A percentile compares a stretch with the other conserved stretches of the same genome.
Conservation (phyloP, 2,329 filamentous ascomycete species). For the Colletotrichum musae region DNA sequence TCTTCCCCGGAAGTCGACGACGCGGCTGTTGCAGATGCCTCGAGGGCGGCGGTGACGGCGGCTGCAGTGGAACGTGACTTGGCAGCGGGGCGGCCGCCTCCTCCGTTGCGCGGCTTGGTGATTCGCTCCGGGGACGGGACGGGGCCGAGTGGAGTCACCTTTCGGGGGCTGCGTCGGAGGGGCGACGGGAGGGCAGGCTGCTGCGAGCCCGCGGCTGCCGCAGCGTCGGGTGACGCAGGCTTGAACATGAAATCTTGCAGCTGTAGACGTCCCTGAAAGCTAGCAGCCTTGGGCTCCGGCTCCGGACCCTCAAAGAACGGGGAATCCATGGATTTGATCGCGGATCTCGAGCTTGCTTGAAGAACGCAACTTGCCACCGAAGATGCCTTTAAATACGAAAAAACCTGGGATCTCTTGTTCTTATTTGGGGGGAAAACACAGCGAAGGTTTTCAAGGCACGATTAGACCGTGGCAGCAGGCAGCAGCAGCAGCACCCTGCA, state of each 20-base stretch:
- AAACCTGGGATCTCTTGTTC: too few relatives aligned
- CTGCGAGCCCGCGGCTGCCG: not conserved
- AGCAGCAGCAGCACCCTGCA: too few relatives aligned
- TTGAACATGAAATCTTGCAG: constrained; percentile 61
- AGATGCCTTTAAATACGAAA: too few relatives aligned
- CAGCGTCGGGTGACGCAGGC: not conserved
- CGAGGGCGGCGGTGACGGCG: constrained; percentile 24
- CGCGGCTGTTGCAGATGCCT: too few relatives aligned
- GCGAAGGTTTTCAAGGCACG: too few relatives aligned
- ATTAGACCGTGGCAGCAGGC: too few relatives aligned
- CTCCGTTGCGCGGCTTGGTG: not conserved
- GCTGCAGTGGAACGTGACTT: constrained; percentile 14
- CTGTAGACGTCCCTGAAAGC: constrained; percentile 60
- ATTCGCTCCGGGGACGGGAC: constrained; percentile 27
- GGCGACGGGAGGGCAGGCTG: constrained; percentile 31
- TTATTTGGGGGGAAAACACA: too few relatives aligned
- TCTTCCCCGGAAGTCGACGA: constrained; percentile 14
- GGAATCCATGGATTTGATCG: constrained; percentile 22
- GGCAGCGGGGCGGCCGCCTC: not conserved
- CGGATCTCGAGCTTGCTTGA: not conserved
- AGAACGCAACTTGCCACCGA: not conserved
- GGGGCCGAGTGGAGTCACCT: constrained; percentile 42
- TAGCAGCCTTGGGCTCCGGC: constrained; percentile 47
- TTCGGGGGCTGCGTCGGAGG: constrained; percentile 51
- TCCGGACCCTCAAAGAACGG: constrained; percentile 25